A percentile compares a stretch with the other conserved stretches of the same genome.
Evolutionary conservation across 192 early-diverging fungal species (phyloP).

Genomic region (Rhizophagus prolifer): DNA sequence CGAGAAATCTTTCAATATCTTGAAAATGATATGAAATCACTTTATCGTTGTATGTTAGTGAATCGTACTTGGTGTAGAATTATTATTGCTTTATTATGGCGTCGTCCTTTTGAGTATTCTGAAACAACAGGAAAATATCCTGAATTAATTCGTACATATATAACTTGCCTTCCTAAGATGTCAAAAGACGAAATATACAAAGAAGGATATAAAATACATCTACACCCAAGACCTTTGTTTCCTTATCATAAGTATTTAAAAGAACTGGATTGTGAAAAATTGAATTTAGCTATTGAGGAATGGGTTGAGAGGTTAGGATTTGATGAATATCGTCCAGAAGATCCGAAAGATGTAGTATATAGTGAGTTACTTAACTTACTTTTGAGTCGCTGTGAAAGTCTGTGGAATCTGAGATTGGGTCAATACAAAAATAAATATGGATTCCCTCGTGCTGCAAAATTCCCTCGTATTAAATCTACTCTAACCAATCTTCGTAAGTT

Average conservation of each 20-base stretch:
- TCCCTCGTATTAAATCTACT: not conserved
- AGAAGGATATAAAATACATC: not conserved
- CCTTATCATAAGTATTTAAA: not conserved
- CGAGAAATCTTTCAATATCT: not conserved
- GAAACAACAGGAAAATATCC: not conserved
- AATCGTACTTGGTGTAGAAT: slow-evolving; percentile 20
- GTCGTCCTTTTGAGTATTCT: slow-evolving; percentile 15
- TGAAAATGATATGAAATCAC: slow-evolving; percentile 7
- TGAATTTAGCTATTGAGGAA: not conserved
- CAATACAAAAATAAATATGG: not conserved
- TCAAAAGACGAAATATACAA: not conserved
- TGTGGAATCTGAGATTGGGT: not conserved
- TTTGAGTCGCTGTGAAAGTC: not conserved
- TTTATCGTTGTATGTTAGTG: not conserved
- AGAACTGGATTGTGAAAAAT: not conserved
- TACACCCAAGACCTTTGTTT: not conserved
- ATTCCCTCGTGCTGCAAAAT: not conserved
- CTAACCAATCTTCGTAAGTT: not conserved
- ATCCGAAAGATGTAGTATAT: not conserved
- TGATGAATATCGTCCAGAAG: not conserved
- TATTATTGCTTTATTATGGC: slow-evolving; percentile 17
- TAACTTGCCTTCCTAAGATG: not conserved
- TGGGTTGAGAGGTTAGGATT: not conserved
- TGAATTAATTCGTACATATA: slow-evolving; percentile 4
- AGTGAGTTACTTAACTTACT: not conserved